Conservation (phyloP, 805 yeast genomes). For the Priceomyces castillae region DNA sequence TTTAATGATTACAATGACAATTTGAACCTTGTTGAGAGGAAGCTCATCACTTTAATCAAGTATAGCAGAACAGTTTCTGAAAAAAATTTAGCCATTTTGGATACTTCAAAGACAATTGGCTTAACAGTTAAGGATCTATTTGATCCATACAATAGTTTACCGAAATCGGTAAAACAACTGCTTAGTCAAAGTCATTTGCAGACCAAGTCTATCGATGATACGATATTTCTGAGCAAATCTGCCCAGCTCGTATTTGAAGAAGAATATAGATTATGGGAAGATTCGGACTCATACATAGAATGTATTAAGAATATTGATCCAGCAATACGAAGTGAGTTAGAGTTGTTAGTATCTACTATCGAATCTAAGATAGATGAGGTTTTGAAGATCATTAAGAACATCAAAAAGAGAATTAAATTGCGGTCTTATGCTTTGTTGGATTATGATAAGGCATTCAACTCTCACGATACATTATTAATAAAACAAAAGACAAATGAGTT, state of each 20-base stretch:
- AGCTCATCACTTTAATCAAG: constrained; percentile 14
- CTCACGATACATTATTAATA: constrained; percentile 26
- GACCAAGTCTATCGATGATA: constrained; percentile 5
- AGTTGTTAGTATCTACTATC: constrained; percentile 5
- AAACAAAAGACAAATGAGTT: constrained; percentile 37
- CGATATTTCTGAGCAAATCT: constrained; percentile 8
- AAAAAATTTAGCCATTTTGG: constrained; percentile 8
- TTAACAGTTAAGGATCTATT: constrained; percentile 17
- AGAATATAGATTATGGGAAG: constrained; percentile 19
- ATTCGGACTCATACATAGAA: constrained; percentile 16
- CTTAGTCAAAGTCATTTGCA: constrained; percentile 4
- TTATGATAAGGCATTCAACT: constrained; percentile 32
- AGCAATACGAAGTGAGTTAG: constrained; percentile 13
- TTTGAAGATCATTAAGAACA: constrained; percentile 15
- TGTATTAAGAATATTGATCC: constrained; percentile 14
- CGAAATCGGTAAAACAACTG: constrained; percentile 6
- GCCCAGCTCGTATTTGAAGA: constrained; percentile 9
- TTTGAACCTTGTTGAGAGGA: constrained; percentile 14
- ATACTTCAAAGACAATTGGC: constrained; percentile 13
- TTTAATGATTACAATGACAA: constrained; percentile 28
- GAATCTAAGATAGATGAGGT: constrained; percentile 16
- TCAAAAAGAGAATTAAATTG: constrained; percentile 25
- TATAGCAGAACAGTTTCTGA: constrained; percentile 11
- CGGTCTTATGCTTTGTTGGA: constrained; percentile 37
- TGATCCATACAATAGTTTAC: constrained; percentile 20